These are phyloP conservation scores for Bruguiera parviflora DNA, from an alignment of 345 rosid genomes.

Conservation along the genomic window DNA sequence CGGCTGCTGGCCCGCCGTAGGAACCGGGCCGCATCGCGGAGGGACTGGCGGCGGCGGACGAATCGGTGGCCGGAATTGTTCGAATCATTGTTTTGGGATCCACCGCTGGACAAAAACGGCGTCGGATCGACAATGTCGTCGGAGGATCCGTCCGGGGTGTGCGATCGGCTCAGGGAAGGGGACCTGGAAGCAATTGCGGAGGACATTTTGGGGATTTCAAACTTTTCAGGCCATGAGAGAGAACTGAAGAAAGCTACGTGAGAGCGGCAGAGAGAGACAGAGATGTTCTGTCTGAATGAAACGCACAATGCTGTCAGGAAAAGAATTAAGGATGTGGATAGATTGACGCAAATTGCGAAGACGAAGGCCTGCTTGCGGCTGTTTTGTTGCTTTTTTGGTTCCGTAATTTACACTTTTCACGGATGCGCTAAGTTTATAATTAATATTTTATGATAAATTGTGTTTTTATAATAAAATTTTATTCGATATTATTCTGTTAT, in stretches of 20 bases:
- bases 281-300: no score
- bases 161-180: constrained; percentile 1
- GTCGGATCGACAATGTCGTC: constrained; percentile 62
- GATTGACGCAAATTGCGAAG: no score
- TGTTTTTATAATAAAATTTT: no score
- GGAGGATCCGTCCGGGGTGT: constrained; percentile 37
- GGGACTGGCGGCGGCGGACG: constrained; percentile 62
- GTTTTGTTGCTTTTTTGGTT: background rate
- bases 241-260: no score
- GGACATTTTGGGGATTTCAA: constrained; percentile 15
- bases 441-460: no score
- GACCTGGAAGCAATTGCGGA: constrained; percentile 5
- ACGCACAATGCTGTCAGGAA: no score
- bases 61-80: constrained; percentile 34
- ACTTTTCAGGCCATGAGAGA: background rate
- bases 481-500: no score
- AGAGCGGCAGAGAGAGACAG: no score
- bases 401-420: no score
- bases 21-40: constrained; percentile 78
- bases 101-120: constrained; percentile 52
- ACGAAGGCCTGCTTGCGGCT: no score
- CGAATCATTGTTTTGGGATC: constrained; percentile 11
- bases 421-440: no score
- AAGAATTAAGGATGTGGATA: no score
- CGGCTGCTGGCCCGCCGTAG: constrained; percentile 89